Evolutionary conservation across 129 eudicot species (phyloP).

Genomic region (Calendula officinalis): DNA sequence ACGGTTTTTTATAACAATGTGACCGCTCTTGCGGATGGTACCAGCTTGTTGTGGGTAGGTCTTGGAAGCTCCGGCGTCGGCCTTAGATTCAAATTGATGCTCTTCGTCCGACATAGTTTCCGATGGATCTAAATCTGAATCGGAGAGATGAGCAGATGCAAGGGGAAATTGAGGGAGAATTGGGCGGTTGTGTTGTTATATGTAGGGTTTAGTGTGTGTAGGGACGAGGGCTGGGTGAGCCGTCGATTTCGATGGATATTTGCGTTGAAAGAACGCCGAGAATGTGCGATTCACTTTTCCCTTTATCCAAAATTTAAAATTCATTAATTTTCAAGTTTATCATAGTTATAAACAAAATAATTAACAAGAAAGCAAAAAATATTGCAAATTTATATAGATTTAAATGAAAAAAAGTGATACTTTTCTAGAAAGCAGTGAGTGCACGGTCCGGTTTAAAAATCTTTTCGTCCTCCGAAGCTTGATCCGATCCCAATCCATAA

Average conservation of each 20-base stretch:
- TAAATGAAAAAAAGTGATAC: too few relatives aligned
- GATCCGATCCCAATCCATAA: too few relatives aligned
- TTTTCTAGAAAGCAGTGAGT: too few relatives aligned
- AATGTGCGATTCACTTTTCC: conserved; percentile 17
- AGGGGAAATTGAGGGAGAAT: not conserved
- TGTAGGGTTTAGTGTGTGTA: conserved; percentile 28
- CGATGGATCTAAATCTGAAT: not conserved
- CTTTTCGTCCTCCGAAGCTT: too few relatives aligned
- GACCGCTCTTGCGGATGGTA: conserved; percentile 36
- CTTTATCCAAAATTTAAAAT: not conserved
- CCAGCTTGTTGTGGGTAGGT: conserved; percentile 48
- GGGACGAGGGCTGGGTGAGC: conserved; percentile 21
- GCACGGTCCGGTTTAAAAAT: too few relatives aligned
- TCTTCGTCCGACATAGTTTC: conserved; percentile 54
- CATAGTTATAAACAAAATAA: too few relatives aligned
- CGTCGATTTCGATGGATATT: conserved; percentile 19
- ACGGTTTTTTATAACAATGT: conserved; percentile 22
- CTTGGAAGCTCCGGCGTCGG: conserved; percentile 55
- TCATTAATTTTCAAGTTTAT: not conserved
- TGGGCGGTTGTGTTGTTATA: conserved; percentile 25
- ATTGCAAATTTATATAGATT: too few relatives aligned
- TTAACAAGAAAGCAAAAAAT: too few relatives aligned
- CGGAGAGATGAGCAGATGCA: conserved; percentile 13
- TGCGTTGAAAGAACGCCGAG: conserved; percentile 33
- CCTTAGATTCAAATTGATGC: conserved; percentile 52